A percentile compares a stretch with the other conserved stretches of the same genome.
phyloP scores from a whole-genome alignment of 345 rosid species.

The Aurinia saxatilis region DNA sequence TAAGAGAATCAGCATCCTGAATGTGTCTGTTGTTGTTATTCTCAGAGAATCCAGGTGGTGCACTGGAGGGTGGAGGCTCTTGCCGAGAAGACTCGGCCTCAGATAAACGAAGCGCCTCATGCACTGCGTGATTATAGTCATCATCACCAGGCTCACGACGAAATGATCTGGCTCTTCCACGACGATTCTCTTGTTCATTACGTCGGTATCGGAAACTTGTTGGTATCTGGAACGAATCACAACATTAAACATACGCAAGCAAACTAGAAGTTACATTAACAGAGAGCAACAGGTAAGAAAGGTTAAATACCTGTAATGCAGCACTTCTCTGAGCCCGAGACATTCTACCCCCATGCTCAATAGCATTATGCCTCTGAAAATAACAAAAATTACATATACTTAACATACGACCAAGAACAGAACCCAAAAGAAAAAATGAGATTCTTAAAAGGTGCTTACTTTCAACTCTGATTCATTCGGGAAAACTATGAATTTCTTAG shows the following conservation, averaged over 20 bases:
- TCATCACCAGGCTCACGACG: slow-evolving; percentile 60
- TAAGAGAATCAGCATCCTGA: slow-evolving; percentile 44
- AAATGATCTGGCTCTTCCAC: slow-evolving; percentile 65
- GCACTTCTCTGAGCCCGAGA: slow-evolving; percentile 91
- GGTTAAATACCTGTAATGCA: slow-evolving; percentile 73
- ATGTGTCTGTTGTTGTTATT: slow-evolving; percentile 21
- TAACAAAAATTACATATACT: neutral
- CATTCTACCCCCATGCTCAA: no score
- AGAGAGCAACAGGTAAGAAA: neutral
- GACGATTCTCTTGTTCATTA: slow-evolving; percentile 47
- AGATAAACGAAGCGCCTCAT: slow-evolving; percentile 28
- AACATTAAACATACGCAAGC: slow-evolving; percentile 7
- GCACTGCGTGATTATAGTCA: slow-evolving; percentile 21
- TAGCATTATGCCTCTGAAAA: slow-evolving; percentile 83
- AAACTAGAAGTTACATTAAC: neutral
- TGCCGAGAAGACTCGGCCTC: slow-evolving; percentile 25
- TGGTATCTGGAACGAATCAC: slow-evolving; percentile 51
- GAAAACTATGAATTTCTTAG: slow-evolving; percentile 85
- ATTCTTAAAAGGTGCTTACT: slow-evolving; percentile 35
- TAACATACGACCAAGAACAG: neutral
- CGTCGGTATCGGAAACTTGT: slow-evolving; percentile 76
- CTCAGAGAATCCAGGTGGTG: slow-evolving; percentile 36
- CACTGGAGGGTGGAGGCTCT: slow-evolving; percentile 36
- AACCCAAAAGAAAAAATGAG: neutral
- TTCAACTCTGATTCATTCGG: slow-evolving; percentile 83